These are phyloP conservation scores for Aureobasidium lini DNA, from an alignment of 2,329 filamentous ascomycete genomes.

Conservation along the genomic window DNA sequence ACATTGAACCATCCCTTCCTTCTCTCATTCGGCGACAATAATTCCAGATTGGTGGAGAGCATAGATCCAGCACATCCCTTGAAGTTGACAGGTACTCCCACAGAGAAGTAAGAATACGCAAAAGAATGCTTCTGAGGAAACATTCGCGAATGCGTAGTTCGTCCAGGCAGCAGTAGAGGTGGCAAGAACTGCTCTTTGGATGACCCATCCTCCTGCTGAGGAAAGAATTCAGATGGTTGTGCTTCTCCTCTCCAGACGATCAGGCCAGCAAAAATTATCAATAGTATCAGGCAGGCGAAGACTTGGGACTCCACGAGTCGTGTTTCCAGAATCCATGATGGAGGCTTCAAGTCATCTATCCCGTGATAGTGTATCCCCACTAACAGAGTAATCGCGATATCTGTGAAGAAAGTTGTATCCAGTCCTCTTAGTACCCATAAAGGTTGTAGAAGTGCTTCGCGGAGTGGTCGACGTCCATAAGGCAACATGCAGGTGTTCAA, in stretches of 20 bases:
- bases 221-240: neutral
- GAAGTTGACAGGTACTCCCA: slow-evolving; percentile 60
- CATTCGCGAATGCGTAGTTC: slow-evolving; percentile 58
- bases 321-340: slow-evolving; percentile 8
- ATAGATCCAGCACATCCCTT: slow-evolving; percentile 49
- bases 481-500: neutral
- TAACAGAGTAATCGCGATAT: neutral
- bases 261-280: slow-evolving; percentile 7
- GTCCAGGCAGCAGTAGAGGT: slow-evolving; percentile 56
- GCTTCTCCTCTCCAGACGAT: slow-evolving; percentile 8
- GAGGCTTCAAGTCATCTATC: neutral
- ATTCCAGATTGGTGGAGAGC: slow-evolving; percentile 39
- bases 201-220: neutral
- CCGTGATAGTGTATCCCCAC: neutral
- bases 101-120: slow-evolving; percentile 61
- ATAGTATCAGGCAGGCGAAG: neutral
- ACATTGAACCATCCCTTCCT: slow-evolving; percentile 51
- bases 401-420: neutral
- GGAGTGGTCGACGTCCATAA: neutral
- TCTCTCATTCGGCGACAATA: slow-evolving; percentile 21
- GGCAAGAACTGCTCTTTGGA: slow-evolving; percentile 27
- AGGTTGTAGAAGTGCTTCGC: neutral
- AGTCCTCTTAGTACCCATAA: neutral
- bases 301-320: neutral
- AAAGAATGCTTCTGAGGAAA: slow-evolving; percentile 63